phyloP scores from a whole-genome alignment of 2,329 filamentous ascomycete species.

The Colletotrichum spaethianum region DNA sequence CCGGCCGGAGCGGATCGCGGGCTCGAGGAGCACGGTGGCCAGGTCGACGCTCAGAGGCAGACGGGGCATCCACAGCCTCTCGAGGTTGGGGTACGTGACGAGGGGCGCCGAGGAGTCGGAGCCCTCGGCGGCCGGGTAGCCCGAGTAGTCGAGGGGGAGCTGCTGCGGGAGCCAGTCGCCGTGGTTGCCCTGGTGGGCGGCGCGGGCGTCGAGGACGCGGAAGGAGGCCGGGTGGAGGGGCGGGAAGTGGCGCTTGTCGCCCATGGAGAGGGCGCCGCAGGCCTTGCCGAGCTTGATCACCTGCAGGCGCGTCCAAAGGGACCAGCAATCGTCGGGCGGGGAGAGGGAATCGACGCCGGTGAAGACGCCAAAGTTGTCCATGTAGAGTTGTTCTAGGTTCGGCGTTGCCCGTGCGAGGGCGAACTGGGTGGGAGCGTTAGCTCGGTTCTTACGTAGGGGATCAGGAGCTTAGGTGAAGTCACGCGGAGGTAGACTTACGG shows the following conservation, averaged over 20 bases:
- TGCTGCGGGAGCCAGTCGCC: constrained; percentile 46
- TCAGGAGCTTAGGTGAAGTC: too few species aligned
- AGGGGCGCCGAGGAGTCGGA: constrained; percentile 12
- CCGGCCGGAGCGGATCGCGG: constrained; percentile 47
- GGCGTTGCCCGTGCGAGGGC: constrained; percentile 36
- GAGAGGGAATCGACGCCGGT: constrained; percentile 35
- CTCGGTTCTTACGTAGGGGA: neutral
- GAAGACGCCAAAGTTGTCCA: constrained; percentile 37
- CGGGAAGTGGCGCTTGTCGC: constrained; percentile 39
- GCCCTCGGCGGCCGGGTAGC: constrained; percentile 21
- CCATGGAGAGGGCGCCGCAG: constrained; percentile 40
- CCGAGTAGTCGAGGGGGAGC: constrained; percentile 42
- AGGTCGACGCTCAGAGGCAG: constrained; percentile 37
- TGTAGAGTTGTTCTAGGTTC: constrained; percentile 35
- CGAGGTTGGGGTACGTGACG: constrained; percentile 38
- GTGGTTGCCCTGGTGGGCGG: constrained; percentile 49
- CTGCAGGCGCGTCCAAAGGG: constrained; percentile 50
- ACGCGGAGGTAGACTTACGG: constrained; percentile 4
- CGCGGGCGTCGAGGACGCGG: constrained; percentile 47
- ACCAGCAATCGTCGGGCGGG: constrained; percentile 38
- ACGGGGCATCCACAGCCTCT: constrained; percentile 40
- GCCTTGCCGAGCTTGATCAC: constrained; percentile 47
- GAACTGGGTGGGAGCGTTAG: constrained; percentile 15
- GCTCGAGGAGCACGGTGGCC: constrained; percentile 42
- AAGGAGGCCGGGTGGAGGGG: constrained; percentile 42